These are phyloP conservation scores for Trypanosoma brucei DNA, from an alignment of 208 protist species.

Conservation along the genomic window DNA sequence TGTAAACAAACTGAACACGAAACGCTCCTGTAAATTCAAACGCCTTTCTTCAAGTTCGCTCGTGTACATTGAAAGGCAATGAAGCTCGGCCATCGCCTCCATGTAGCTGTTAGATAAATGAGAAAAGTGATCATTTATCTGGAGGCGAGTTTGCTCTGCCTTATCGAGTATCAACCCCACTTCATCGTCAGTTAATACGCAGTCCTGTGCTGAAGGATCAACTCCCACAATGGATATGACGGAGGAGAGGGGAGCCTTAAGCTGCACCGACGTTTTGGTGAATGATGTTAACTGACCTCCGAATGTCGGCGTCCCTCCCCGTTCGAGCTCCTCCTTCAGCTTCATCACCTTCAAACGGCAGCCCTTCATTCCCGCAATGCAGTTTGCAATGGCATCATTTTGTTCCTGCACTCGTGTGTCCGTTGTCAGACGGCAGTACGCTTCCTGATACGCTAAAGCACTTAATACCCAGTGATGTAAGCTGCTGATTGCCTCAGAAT, in stretches of 20 bases:
- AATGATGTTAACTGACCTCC: constrained; percentile 60
- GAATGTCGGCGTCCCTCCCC: constrained; percentile 13
- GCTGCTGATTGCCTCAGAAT: constrained; percentile 35
- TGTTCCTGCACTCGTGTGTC: constrained; percentile 60
- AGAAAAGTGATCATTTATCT: constrained; percentile 30
- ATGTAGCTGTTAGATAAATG: constrained; percentile 20
- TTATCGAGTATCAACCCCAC: constrained; percentile 27
- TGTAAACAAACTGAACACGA: constrained; percentile 21
- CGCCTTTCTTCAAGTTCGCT: constrained; percentile 51
- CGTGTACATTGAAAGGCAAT: constrained; percentile 41
- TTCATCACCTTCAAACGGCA: constrained; percentile 56
- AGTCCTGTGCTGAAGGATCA: constrained; percentile 32
- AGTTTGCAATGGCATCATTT: constrained; percentile 48
- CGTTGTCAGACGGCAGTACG: constrained; percentile 41
- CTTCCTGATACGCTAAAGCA: constrained; percentile 60
- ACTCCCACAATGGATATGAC: constrained; percentile 50
- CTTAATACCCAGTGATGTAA: constrained; percentile 61
- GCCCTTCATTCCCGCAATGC: constrained; percentile 59
- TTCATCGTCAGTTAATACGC: constrained; percentile 62
- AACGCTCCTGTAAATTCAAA: constrained; percentile 48
- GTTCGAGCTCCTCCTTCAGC: constrained; percentile 48
- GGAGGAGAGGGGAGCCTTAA: constrained; percentile 41
- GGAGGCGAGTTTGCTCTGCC: constrained; percentile 27
- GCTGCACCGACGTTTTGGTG: constrained; percentile 43
- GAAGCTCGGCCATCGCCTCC: constrained; percentile 31